Evolutionary conservation across 2,329 filamentous ascomycete species (phyloP).

Genomic region (Lithohypha guttulata): DNA sequence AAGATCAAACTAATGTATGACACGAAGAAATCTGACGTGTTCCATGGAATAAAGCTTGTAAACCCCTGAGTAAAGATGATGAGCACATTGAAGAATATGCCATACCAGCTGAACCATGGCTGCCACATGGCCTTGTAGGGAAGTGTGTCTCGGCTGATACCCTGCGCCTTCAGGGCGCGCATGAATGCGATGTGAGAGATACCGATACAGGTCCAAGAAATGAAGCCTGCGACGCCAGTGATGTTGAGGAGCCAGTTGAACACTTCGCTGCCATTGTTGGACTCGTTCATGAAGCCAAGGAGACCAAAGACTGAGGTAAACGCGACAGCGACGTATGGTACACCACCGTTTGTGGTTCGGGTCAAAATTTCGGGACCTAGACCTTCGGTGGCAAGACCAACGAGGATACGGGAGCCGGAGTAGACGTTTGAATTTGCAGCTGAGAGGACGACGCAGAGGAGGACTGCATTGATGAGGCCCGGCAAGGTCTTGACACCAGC

Average conservation of each 20-base stretch:
- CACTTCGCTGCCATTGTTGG: slow-evolving; percentile 25
- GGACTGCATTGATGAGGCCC: slow-evolving; percentile 64
- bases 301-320: slow-evolving; percentile 38
- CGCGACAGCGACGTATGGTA: slow-evolving; percentile 49
- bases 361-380: slow-evolving; percentile 44
- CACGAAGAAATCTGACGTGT: slow-evolving; percentile 50
- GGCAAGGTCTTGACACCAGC: slow-evolving; percentile 45
- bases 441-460: slow-evolving; percentile 62
- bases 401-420: slow-evolving; percentile 42
- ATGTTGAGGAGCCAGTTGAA: slow-evolving; percentile 40
- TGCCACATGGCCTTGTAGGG: slow-evolving; percentile 36
- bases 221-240: slow-evolving; percentile 36
- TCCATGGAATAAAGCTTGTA: slow-evolving; percentile 54
- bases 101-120: slow-evolving; percentile 43
- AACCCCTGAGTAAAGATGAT: slow-evolving; percentile 61
- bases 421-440: slow-evolving; percentile 57
- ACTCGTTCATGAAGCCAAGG: slow-evolving; percentile 30
- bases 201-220: slow-evolving; percentile 41
- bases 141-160: slow-evolving; percentile 27
- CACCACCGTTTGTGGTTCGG: slow-evolving; percentile 40
- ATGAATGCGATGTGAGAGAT: slow-evolving; percentile 38
- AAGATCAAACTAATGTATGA: too few relatives aligned
- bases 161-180: slow-evolving; percentile 31
- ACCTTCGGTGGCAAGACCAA: slow-evolving; percentile 36
- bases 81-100: slow-evolving; percentile 53